These are phyloP conservation scores for Begonia masoniana DNA, from an alignment of 306 rosid genomes.

Conservation along the genomic window DNA sequence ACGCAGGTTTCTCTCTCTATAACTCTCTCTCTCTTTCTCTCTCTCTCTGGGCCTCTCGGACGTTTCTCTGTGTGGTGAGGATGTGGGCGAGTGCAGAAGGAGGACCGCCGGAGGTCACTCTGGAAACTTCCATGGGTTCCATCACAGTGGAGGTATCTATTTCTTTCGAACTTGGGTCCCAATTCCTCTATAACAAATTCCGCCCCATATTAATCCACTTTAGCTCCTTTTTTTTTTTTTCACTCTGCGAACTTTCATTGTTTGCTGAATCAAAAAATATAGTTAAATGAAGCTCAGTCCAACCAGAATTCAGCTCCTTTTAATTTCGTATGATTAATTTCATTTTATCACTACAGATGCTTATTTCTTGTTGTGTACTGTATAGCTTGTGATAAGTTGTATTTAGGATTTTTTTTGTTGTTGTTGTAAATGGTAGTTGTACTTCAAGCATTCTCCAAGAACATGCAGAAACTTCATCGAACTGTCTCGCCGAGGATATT, in stretches of 20 bases:
- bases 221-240: background rate
- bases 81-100: constrained; percentile 97
- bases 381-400: background rate
- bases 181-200: background rate
- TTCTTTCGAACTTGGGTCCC: background rate
- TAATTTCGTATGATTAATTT: background rate
- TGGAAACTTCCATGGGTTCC: constrained; percentile 93
- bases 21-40: background rate
- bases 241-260: background rate
- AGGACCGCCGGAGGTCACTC: constrained; percentile 85
- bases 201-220: background rate
- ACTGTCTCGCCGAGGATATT: constrained; percentile 85
- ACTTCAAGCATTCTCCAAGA: constrained; percentile 89
- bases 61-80: background rate
- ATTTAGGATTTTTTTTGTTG: background rate
- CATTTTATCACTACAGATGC: background rate
- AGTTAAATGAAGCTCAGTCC: background rate
- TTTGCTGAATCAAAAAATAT: background rate
- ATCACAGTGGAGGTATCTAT: constrained; percentile 67
- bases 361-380: no score
- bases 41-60: background rate
- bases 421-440: constrained; percentile 32
- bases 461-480: constrained; percentile 94
- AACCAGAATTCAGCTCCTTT: background rate
- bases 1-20: no score